Conservation (phyloP, 2,329 filamentous ascomycete genomes). For the Lachnellula suecica region DNA sequence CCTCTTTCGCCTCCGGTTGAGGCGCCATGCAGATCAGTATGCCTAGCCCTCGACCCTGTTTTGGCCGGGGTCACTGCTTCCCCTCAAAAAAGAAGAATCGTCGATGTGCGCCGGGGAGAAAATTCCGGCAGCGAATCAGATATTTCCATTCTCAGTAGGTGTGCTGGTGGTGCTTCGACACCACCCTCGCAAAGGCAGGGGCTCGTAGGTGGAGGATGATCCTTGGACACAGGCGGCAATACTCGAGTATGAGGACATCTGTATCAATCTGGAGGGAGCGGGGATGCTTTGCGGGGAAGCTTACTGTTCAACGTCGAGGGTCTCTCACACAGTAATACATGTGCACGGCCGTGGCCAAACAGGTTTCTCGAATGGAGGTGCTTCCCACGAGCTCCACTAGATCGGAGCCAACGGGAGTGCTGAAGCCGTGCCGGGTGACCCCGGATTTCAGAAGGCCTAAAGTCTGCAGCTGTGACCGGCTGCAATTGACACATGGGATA, state of each 20-base stretch:
- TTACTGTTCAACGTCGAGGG: too few species aligned
- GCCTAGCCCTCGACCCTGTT: conserved; percentile 3
- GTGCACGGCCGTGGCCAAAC: too few species aligned
- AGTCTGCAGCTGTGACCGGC: conserved; percentile 1
- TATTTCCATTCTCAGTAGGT: neutral
- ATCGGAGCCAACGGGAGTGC: neutral
- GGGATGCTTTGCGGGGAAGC: neutral
- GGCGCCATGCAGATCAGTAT: neutral
- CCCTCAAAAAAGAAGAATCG: too few species aligned
- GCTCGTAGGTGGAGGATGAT: conserved; percentile 19
- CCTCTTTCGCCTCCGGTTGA: conserved; percentile 12
- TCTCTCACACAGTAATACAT: too few species aligned
- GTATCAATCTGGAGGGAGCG: conserved; percentile 1
- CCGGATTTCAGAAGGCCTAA: too few species aligned
- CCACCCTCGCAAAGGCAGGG: conserved; percentile 11
- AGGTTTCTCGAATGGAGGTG: too few species aligned
- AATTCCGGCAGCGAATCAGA: conserved; percentile 14
- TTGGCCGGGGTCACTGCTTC: too few species aligned
- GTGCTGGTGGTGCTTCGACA: neutral
- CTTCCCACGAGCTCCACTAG: neutral
- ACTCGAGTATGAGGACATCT: conserved; percentile 10
- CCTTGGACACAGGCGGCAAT: too few species aligned
- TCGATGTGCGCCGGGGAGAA: conserved; percentile 10
- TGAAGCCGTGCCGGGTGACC: neutral
- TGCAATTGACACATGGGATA: conserved; percentile 1